Conservation (phyloP, 2,329 filamentous ascomycete genomes). For the Alternaria dauci region DNA sequence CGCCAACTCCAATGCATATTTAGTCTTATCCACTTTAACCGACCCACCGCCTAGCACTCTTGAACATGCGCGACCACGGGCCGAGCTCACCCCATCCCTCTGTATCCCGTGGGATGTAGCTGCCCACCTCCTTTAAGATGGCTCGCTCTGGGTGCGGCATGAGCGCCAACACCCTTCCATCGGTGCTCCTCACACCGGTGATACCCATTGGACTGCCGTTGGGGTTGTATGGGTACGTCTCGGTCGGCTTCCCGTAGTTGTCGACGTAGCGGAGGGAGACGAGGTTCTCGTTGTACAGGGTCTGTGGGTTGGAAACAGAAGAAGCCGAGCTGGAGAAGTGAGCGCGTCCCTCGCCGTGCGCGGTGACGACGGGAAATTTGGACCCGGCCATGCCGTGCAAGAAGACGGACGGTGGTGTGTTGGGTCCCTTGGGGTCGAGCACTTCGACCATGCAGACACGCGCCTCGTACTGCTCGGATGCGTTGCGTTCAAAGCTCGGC, state of each 20-base stretch:
- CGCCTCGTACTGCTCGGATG: constrained; percentile 88
- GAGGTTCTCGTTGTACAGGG: constrained; percentile 71
- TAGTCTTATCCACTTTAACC: constrained; percentile 53
- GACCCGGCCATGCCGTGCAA: constrained; percentile 87
- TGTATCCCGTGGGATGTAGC: constrained; percentile 72
- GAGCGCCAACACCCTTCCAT: constrained; percentile 84
- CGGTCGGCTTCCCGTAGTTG: constrained; percentile 77
- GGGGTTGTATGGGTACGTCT: constrained; percentile 86
- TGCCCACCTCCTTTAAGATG: constrained; percentile 78
- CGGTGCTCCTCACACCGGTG: constrained; percentile 77
- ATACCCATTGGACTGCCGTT: constrained; percentile 86
- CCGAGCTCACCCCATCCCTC: constrained; percentile 81
- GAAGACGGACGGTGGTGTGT: constrained; percentile 73
- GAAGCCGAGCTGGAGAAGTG: constrained; percentile 54
- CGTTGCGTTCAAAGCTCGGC: constrained; percentile 87
- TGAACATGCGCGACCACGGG: constrained; percentile 87
- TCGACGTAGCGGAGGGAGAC: constrained; percentile 86
- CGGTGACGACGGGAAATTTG: constrained; percentile 83
- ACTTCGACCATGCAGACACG: constrained; percentile 87
- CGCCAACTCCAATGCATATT: constrained; percentile 6
- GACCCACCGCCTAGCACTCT: constrained; percentile 87
- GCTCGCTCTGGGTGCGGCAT: constrained; percentile 97
- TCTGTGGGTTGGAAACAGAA: constrained; percentile 53
- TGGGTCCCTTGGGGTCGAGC: constrained; percentile 62
- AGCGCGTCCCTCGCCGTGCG: constrained; percentile 90